Conservation (phyloP, 768 basidiomycete genomes). For the Pisolithus sp. region DNA sequence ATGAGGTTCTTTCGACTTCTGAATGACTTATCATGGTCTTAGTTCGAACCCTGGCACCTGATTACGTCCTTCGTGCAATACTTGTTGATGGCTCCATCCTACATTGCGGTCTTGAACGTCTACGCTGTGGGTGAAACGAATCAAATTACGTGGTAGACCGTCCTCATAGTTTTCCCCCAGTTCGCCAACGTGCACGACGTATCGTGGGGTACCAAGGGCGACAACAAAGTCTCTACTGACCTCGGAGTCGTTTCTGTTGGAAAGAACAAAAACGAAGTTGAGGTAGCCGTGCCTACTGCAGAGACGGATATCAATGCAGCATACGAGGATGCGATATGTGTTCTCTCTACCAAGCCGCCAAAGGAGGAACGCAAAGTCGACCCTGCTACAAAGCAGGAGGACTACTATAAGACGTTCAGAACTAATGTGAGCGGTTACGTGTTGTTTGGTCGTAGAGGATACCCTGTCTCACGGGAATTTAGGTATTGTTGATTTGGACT, state of each 20-base stretch:
- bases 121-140: conserved; percentile 49
- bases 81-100: conserved; percentile 85
- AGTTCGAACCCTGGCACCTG: conserved; percentile 99
- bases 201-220: conserved; percentile 95
- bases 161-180: conserved; percentile 26
- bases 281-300: conserved; percentile 77
- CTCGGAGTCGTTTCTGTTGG: conserved; percentile 72
- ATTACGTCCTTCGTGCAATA: conserved; percentile 95
- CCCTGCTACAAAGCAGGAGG: conserved; percentile 60
- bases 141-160: neutral
- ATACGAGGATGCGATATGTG: conserved; percentile 87
- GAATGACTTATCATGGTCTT: conserved; percentile 2
- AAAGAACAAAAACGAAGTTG: conserved; percentile 73
- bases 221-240: conserved; percentile 79
- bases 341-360: conserved; percentile 71
- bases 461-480: conserved; percentile 4
- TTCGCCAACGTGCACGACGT: conserved; percentile 89
- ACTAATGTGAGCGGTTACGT: conserved; percentile 55
- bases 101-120: conserved; percentile 90
- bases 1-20: neutral
- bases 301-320: conserved; percentile 85
- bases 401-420: conserved; percentile 84
- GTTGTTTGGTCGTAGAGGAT: conserved; percentile 3
- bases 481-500: conserved; percentile 83
- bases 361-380: conserved; percentile 64